Evolutionary conservation across 768 basidiomycete genomes (phyloP), one percentile per base, ranked within the genome.

Genomic region (Pisolithus marmoratus): DNA sequence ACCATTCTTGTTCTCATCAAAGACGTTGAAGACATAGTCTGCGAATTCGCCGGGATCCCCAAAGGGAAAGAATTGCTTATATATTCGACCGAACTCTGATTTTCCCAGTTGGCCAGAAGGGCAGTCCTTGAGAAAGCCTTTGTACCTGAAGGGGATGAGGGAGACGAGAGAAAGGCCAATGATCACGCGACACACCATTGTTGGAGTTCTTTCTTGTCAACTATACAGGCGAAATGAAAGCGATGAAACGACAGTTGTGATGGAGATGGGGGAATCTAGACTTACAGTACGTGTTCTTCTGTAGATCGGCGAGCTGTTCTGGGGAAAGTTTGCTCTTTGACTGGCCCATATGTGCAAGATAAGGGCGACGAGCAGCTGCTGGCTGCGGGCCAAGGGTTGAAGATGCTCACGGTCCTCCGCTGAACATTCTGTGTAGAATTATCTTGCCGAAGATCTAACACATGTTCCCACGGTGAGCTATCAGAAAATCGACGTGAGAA

Each of bases 31-130:
- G 63, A 99, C 95, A 62, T 95, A 94, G 70, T 97, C 90, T 37
- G 96, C 94, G 64, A 99, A 99, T 67, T 95, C 89, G 53, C 76
- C 83, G 8, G 96, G 95, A 70, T 99, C 95, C 56, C 96, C 96
- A 63, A 99, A 99, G 23, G 96, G 96, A 78, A 99, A 99, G 87
- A 99, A 99, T 70, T 98, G 96, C 67, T 94, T 93, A 81, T 98
- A 99, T 77, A 99, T 99, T 70, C 87, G 85, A 63, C 87, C 80
- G 74, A 99, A 99, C 68, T 94, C 94, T 51, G 82, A 76, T 77
- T 92, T 96, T 80, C 97, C 90, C 63, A 99, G 83, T 58, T 94
- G 90, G 38, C 96, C 96, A 4, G 92, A 89, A 1, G 96, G 96
- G 67, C 96, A 99, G 72, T 99, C 96, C 72, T 94, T 96, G 65